Conservation (phyloP, 176 grass and related monocot species). For the Tuctoria greenei region DNA sequence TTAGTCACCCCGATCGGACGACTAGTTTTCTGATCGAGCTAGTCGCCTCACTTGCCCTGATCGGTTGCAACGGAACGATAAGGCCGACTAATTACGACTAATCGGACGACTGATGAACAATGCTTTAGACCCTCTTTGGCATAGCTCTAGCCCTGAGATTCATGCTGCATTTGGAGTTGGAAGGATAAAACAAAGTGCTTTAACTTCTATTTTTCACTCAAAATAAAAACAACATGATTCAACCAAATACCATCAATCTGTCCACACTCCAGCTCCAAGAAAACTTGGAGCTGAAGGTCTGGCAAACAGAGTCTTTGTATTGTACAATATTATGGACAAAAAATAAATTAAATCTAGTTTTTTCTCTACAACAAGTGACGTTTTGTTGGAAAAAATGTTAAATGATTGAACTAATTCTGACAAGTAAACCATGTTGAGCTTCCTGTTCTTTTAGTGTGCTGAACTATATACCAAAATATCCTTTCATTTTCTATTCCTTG, state of each 20-base stretch:
- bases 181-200: no score
- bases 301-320: not conserved
- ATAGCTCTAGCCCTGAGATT: not conserved
- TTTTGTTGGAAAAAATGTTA: not conserved
- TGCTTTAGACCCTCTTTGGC: not conserved
- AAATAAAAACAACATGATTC: no score
- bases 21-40: no score
- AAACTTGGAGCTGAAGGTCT: no score
- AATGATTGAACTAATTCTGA: not conserved
- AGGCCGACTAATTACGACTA: no score
- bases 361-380: not conserved
- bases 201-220: no score
- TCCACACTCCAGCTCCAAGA: no score
- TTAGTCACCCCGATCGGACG: no score
- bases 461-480: not conserved
- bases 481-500: not conserved
- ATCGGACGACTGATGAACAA: no score
- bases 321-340: not conserved
- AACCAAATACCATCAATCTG: no score
- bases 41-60: no score
- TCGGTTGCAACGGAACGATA: no score
- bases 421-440: not conserved
- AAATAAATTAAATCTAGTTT: constrained; percentile 2
- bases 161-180: not conserved
- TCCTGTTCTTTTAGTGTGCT: not conserved